Conservation (phyloP, 257 asterid species). For the Parsonsia alboflavescens region DNA sequence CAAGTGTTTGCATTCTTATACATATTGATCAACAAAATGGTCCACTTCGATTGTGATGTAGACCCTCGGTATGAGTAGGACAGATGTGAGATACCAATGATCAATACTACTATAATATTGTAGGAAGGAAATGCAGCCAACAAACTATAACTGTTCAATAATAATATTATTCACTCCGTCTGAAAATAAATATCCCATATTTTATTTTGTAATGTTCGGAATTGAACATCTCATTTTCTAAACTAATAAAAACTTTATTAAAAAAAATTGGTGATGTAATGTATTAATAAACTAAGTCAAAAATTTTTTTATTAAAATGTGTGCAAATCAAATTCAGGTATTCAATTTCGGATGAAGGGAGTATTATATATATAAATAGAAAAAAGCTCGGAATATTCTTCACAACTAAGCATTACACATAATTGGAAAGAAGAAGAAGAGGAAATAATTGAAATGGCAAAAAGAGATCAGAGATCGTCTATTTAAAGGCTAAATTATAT, state of each 20-base stretch:
- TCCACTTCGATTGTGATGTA: conserved; percentile 10
- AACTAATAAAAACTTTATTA: too few species aligned
- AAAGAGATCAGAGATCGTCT: neutral
- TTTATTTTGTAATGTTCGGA: too few species aligned
- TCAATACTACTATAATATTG: neutral
- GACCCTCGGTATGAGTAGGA: neutral
- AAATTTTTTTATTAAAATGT: too few species aligned
- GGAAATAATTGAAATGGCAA: neutral
- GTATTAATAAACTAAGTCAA: too few species aligned
- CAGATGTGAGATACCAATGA: conserved; percentile 5
- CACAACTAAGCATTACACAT: neutral
- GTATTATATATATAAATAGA: too few species aligned
- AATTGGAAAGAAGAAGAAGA: conserved; percentile 1
- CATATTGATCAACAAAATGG: neutral
- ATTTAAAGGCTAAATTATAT: neutral
- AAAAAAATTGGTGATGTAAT: too few species aligned
- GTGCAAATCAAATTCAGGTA: too few species aligned
- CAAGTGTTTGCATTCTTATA: conserved; percentile 14
- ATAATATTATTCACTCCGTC: neutral
- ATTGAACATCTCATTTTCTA: too few species aligned
- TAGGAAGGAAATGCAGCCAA: neutral
- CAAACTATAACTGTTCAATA: neutral
- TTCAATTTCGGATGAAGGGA: too few species aligned
- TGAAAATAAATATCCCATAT: too few species aligned
- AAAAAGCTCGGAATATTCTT: neutral